Conservation (phyloP, 2,329 filamentous ascomycete species). For the Scorias spongiosa region DNA sequence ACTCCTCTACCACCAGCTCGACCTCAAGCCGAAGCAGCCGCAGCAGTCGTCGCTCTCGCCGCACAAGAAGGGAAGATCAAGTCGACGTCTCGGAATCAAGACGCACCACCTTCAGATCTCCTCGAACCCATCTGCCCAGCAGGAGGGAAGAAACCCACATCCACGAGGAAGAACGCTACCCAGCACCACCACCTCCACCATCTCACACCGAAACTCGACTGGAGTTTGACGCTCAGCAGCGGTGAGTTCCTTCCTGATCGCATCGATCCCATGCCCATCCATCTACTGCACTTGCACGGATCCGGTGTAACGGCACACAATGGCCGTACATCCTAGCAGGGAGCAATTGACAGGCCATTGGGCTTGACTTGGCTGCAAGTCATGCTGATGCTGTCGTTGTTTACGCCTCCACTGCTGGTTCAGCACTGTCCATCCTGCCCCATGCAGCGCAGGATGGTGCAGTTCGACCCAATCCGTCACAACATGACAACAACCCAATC, state of each 20-base stretch:
- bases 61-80: neutral
- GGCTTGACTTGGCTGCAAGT: too few species aligned
- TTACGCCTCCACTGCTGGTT: too few species aligned
- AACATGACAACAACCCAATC: too few species aligned
- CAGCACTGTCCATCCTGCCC: too few species aligned
- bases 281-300: too few species aligned
- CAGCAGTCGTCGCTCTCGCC: neutral
- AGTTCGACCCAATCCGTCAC: too few species aligned
- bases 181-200: constrained; percentile 2
- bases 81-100: neutral
- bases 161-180: constrained; percentile 23
- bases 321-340: too few species aligned
- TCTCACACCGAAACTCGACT: constrained; percentile 14
- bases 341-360: too few species aligned
- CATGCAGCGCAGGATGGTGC: too few species aligned
- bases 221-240: constrained; percentile 33
- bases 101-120: neutral
- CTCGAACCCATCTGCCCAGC: neutral
- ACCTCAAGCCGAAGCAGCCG: neutral
- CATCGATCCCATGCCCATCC: too few species aligned
- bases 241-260: constrained; percentile 24
- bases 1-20: neutral
- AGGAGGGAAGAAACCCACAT: constrained; percentile 22
- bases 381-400: too few species aligned
- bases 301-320: too few species aligned